These are phyloP conservation scores for Pythium rhizo-oryzae DNA, from an alignment of 352 stramenopile species.

Conservation along the genomic window DNA sequence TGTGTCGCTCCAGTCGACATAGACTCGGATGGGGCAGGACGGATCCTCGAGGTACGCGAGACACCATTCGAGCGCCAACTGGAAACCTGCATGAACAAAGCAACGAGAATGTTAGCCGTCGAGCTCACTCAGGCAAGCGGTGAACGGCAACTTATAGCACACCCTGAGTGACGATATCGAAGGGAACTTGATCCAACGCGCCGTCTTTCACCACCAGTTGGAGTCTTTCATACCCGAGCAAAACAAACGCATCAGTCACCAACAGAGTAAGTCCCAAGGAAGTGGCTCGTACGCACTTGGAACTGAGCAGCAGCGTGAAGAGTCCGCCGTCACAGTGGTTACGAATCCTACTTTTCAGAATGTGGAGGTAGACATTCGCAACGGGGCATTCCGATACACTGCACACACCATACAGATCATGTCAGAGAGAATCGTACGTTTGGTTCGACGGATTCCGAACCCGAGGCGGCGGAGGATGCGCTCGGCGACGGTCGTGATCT, in stretches of 20 bases:
- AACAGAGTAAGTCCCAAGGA: background rate
- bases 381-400: conserved; percentile 40
- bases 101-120: background rate
- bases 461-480: conserved; percentile 42
- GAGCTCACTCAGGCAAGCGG: too few species aligned
- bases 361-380: conserved; percentile 58
- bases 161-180: conserved; percentile 9
- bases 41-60: conserved; percentile 47
- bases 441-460: conserved; percentile 27
- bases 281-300: conserved; percentile 23
- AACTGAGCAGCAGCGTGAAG: conserved; percentile 42
- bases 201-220: conserved; percentile 11
- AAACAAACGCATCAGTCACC: background rate
- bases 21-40: conserved; percentile 43
- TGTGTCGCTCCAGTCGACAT: conserved; percentile 50
- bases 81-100: conserved; percentile 33
- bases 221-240: background rate
- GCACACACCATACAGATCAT: background rate
- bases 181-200: background rate
- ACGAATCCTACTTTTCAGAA: conserved; percentile 54
- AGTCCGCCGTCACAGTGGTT: conserved; percentile 48
- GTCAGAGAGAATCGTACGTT: background rate
- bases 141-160: background rate
- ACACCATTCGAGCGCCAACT: conserved; percentile 50
- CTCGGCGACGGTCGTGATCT: conserved; percentile 44